Conservation (phyloP, 345 rosid genomes). For the Lepidium aucheri region DNA sequence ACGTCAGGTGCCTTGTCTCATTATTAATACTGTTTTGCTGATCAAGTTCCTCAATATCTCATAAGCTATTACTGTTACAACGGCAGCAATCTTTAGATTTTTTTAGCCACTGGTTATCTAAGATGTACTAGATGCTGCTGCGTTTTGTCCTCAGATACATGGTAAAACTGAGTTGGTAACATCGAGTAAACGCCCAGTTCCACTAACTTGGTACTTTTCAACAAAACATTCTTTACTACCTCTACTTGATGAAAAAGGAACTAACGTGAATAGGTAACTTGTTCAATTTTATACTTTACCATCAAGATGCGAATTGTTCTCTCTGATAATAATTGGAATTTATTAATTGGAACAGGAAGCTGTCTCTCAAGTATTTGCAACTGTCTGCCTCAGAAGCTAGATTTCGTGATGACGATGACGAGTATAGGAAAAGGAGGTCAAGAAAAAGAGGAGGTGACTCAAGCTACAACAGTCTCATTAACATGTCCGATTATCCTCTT, state of each 20-base stretch:
- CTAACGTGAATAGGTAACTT: conserved; percentile 64
- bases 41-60: not conserved
- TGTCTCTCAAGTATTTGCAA: conserved; percentile 71
- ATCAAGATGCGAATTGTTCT: not conserved
- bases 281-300: not conserved
- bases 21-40: not conserved
- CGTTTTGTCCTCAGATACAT: conserved; percentile 57
- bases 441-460: conserved; percentile 42
- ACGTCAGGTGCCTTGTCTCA: not conserved
- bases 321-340: conserved; percentile 4
- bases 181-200: conserved; percentile 88
- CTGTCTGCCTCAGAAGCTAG: conserved; percentile 52
- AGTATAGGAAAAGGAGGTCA: conserved; percentile 59
- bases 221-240: conserved; percentile 58
- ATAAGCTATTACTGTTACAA: not conserved
- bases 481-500: conserved; percentile 47
- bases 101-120: not conserved
- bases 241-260: conserved; percentile 84
- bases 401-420: conserved; percentile 42
- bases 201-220: conserved; percentile 93
- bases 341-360: conserved; percentile 54
- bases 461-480: conserved; percentile 23
- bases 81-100: not conserved
- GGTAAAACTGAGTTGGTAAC: conserved; percentile 84
- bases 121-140: conserved; percentile 16